These are phyloP conservation scores for Trichoderma atrobrunneum DNA, from an alignment of 2,329 filamentous ascomycete genomes.

Conservation along the genomic window DNA sequence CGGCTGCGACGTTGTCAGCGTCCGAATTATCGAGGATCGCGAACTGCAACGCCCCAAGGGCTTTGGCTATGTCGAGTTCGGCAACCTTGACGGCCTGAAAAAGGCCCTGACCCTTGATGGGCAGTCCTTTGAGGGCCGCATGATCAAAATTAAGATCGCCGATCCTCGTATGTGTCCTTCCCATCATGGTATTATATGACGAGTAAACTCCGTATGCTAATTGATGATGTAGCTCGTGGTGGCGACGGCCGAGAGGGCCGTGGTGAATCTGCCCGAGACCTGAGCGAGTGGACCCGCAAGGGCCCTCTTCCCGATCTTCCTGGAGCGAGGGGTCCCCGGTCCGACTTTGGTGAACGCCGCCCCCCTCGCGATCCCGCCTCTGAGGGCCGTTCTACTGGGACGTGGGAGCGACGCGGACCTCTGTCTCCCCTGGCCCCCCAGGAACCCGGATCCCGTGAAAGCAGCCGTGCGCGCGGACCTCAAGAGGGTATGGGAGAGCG, in stretches of 20 bases:
- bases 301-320: conserved; percentile 79
- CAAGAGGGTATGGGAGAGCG: conserved; percentile 54
- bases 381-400: conserved; percentile 65
- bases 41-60: conserved; percentile 92
- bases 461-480: conserved; percentile 50
- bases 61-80: conserved; percentile 97
- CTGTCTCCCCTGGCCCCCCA: conserved; percentile 66
- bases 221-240: conserved; percentile 68
- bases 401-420: conserved; percentile 94
- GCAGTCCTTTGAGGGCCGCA: conserved; percentile 78
- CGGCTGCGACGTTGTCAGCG: conserved; percentile 80
- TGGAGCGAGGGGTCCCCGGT: conserved; percentile 45
- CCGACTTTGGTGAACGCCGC: conserved; percentile 60
- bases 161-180: conserved; percentile 76
- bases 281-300: conserved; percentile 89
- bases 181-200: neutral
- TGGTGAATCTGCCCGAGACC: conserved; percentile 68
- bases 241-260: conserved; percentile 54
- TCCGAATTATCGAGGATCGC: conserved; percentile 96
- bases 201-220: neutral
- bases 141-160: conserved; percentile 90
- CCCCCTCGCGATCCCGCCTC: conserved; percentile 60
- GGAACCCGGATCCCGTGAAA: conserved; percentile 55
- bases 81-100: conserved; percentile 81
- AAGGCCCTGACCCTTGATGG: conserved; percentile 83